Evolutionary conservation across 2,329 filamentous ascomycete species (phyloP).

Genomic region (Stemphylium vesicarium): DNA sequence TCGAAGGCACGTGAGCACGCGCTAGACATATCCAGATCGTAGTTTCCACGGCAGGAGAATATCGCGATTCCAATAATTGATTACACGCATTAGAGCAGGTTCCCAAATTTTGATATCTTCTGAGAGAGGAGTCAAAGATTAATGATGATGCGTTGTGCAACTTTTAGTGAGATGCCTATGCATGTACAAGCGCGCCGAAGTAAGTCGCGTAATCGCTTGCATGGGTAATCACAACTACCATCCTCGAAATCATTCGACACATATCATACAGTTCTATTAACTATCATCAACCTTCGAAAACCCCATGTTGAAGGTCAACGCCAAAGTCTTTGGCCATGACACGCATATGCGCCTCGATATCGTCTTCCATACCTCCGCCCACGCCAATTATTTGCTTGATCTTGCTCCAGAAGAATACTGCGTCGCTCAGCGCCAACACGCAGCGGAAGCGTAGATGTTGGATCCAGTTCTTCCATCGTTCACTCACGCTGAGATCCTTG

Average conservation of each 20-base stretch:
- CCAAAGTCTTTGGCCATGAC: constrained; percentile 89
- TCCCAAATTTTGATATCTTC: no score
- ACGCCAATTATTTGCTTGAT: constrained; percentile 76
- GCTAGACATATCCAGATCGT: neutral
- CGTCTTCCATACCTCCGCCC: constrained; percentile 90
- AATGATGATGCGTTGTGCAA: no score
- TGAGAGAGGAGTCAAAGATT: no score
- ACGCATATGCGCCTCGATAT: constrained; percentile 86
- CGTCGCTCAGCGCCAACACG: constrained; percentile 76
- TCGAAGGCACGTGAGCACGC: constrained; percentile 12
- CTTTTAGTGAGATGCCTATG: no score
- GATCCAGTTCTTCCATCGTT: constrained; percentile 73
- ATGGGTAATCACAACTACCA: no score
- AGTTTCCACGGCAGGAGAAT: neutral
- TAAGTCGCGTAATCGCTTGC: no score
- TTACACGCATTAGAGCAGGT: no score
- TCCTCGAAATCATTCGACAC: neutral
- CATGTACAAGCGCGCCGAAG: no score
- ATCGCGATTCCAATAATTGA: neutral
- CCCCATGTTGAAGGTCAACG: constrained; percentile 83
- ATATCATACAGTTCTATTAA: neutral
- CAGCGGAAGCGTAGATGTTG: constrained; percentile 81
- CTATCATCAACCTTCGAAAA: constrained; percentile 76
- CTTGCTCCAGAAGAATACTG: constrained; percentile 83
- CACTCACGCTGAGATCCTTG: constrained; percentile 64